Percentiles rank a stretch among this genome's conserved stretches.
Evolutionary conservation across 176 grass and related monocot species (phyloP).

Genomic region (Elaeis guineensis): DNA sequence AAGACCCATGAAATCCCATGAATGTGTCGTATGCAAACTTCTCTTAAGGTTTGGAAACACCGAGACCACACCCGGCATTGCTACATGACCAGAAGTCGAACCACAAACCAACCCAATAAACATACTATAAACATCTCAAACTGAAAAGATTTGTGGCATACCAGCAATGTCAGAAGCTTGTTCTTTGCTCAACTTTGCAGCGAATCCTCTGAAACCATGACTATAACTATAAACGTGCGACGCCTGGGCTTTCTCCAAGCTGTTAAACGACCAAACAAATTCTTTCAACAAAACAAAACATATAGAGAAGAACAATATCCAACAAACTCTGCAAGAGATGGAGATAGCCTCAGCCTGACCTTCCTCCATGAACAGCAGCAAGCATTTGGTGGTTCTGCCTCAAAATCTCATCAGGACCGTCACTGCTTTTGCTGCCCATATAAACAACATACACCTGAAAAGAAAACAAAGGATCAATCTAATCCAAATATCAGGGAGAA

Average conservation of each 20-base stretch:
- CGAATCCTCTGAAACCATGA: conserved; percentile 55
- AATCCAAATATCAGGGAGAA: neutral
- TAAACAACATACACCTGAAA: conserved; percentile 55
- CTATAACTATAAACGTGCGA: conserved; percentile 57
- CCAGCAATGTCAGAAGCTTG: conserved; percentile 46
- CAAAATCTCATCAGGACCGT: conserved; percentile 6
- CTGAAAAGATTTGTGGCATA: neutral
- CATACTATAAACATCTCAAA: too few species aligned
- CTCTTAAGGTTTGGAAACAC: conserved; percentile 66
- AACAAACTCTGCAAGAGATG: too few species aligned
- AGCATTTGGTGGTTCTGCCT: conserved; percentile 57
- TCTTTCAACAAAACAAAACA: neutral
- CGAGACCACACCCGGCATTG: conserved; percentile 51
- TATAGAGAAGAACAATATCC: neutral
- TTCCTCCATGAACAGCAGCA: conserved; percentile 55
- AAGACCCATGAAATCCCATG: conserved; percentile 87
- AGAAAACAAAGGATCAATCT: neutral
- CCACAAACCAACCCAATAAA: neutral
- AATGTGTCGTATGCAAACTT: conserved; percentile 56
- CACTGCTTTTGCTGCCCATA: conserved; percentile 36
- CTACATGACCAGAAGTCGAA: conserved; percentile 12
- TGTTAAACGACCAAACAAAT: conserved; percentile 6
- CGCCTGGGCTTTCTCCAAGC: conserved; percentile 45
- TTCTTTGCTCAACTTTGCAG: conserved; percentile 48
- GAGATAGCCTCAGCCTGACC: conserved; percentile 14